Evolutionary conservation across 2,329 filamentous ascomycete species (phyloP).

Genomic region (Apiospora aurea): DNA sequence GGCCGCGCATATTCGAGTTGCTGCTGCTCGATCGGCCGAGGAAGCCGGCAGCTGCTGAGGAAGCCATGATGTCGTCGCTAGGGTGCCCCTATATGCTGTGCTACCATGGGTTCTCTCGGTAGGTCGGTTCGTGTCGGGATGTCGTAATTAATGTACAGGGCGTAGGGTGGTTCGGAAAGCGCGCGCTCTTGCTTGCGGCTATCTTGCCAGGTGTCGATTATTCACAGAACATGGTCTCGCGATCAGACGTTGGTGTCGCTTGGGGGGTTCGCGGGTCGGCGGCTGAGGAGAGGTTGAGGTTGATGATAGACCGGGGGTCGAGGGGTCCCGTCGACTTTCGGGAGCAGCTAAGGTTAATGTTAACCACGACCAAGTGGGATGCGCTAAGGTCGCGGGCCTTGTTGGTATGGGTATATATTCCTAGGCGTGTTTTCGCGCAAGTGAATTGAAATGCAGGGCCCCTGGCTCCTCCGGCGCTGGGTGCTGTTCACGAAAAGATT

Average conservation of each 20-base stretch:
- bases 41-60: constrained; percentile 62
- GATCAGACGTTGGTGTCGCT: constrained; percentile 19
- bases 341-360: constrained; percentile 15
- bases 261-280: constrained; percentile 4
- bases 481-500: constrained; percentile 13
- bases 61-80: constrained; percentile 55
- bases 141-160: background rate
- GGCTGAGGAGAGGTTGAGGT: background rate
- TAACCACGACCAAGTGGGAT: constrained; percentile 19
- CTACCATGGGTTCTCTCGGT: constrained; percentile 4
- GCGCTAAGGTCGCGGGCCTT: constrained; percentile 19
- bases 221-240: constrained; percentile 41
- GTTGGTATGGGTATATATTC: constrained; percentile 4
- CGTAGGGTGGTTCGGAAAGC: constrained; percentile 3
- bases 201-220: constrained; percentile 41
- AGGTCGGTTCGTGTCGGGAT: background rate
- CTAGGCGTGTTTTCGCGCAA: constrained; percentile 2
- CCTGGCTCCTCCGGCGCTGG: background rate
- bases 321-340: constrained; percentile 7
- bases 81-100: constrained; percentile 3
- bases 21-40: constrained; percentile 70
- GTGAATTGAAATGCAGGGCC: constrained; percentile 7
- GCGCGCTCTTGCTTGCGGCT: constrained; percentile 40
- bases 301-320: constrained; percentile 20
- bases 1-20: constrained; percentile 76